Base-by-base conservation (phyloP, 108 stramenopile species). In the Skeletonema grethae region DNA sequence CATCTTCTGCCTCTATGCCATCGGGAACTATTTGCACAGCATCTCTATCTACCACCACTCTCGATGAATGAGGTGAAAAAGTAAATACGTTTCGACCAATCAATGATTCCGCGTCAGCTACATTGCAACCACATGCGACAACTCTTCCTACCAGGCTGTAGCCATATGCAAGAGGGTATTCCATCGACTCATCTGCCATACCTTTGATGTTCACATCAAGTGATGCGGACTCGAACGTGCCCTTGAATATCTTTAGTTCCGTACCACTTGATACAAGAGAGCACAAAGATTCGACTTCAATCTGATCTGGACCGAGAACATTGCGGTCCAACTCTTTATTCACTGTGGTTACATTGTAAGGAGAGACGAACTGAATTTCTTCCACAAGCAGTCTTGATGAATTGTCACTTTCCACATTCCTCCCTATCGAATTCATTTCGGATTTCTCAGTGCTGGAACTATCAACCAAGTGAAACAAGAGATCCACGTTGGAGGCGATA, bases 181-280 rank as follows among this genome's bases (percentile, higher is more conserved):
- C 75, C 92, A 97, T 93, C 25, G 81, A 75, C 65, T 89, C 86
- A 32, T 87, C 85, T 31, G 77, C 77, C 96, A 97, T 94, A 4
- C 89, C 93, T 72, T 94, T 78, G 64, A 96, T 94, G 50, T 89
- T 96, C 16, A 93, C 86, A 79, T 96, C 92, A 6, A 96, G 78
- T 29, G 79, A 72, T 3, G 91, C 86, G 32, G 90, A 90, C 41
- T 94, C 87, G 65, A 95, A 95, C 38, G 56, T 58, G 7, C 95
- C 95, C n/a, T 87, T 88, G 77, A 89, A 97, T 43, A 97, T 83
- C 73, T 97, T 97, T 7, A 95, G 84, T 73, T 97, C 97, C 3
- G 95, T 97, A 11, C 97, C 97, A 41, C 92, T 90, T 57, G 93
- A 95, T 50, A 97, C 94, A 56, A 95, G 80, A 38, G 95, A 96